phyloP scores from a whole-genome alignment of 768 basidiomycete species.

The Mycena chlorophos region DNA sequence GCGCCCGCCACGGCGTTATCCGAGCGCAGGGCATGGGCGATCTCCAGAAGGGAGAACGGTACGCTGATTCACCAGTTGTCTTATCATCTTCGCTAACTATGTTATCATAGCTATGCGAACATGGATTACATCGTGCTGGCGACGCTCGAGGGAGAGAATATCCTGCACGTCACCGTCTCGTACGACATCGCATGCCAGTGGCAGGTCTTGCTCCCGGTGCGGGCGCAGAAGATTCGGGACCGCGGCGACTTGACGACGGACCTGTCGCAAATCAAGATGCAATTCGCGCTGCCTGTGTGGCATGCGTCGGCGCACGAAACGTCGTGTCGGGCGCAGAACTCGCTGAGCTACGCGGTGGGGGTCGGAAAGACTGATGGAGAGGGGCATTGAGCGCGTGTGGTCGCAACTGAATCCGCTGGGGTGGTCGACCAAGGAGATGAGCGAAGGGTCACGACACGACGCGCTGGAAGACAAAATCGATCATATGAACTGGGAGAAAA shows the following conservation, averaged over 20 bases:
- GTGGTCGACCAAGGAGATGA: conserved; percentile 34
- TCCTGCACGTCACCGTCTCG: conserved; percentile 1
- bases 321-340: conserved; percentile 16
- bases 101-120: conserved; percentile 20
- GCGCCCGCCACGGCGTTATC: conserved; percentile 17
- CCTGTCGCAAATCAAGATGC: conserved; percentile 1
- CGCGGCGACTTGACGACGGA: background rate
- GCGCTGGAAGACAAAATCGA: conserved; percentile 30
- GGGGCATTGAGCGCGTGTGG: conserved; percentile 31
- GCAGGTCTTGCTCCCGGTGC: background rate
- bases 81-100: background rate
- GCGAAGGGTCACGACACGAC: conserved; percentile 24
- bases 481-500: conserved; percentile 21
- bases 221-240: conserved; percentile 1
- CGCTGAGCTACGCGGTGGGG: conserved; percentile 16
- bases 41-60: conserved; percentile 18
- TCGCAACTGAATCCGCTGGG: conserved; percentile 24
- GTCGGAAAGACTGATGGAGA: conserved; percentile 16
- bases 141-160: background rate
- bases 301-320: conserved; percentile 21
- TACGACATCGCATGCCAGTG: conserved; percentile 33
- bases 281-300: conserved; percentile 19
- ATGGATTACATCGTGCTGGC: conserved; percentile 25
- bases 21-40: conserved; percentile 18
- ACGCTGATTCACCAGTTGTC: background rate